These are phyloP conservation scores for Capronia coronata DNA, from an alignment of 2,329 filamentous ascomycete genomes.

Conservation along the genomic window DNA sequence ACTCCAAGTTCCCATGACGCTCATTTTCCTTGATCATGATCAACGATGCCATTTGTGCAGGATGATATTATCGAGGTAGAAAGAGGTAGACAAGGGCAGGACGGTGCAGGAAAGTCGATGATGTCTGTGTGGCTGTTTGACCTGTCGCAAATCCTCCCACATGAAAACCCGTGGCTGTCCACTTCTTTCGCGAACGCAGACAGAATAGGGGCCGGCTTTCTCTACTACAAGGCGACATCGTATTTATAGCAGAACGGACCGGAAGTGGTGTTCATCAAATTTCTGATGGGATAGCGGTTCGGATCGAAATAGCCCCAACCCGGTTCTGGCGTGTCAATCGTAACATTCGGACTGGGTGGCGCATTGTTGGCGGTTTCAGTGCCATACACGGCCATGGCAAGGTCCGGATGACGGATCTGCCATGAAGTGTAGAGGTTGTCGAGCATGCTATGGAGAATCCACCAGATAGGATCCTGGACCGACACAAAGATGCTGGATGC, in stretches of 20 bases:
- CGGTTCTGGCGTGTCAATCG: conserved; percentile 24
- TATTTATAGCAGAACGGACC: conserved; percentile 30
- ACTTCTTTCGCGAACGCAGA: no score
- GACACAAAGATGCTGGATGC: conserved; percentile 27
- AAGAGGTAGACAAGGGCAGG: no score
- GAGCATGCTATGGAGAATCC: conserved; percentile 26
- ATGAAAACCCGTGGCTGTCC: no score
- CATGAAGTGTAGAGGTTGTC: conserved; percentile 28
- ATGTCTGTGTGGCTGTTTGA: no score
- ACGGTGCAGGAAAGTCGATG: no score
- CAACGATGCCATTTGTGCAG: no score
- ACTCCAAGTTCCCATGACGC: no score
- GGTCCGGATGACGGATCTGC: conserved; percentile 26
- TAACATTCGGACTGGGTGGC: conserved; percentile 27
- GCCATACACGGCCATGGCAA: conserved; percentile 19
- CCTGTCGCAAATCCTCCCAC: no score
- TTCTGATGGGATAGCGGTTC: conserved; percentile 14
- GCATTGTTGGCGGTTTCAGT: conserved; percentile 26
- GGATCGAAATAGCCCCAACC: conserved; percentile 25
- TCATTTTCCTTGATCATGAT: no score
- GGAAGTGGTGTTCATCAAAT: conserved; percentile 27
- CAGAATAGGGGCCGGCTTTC: no score
- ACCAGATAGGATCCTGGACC: conserved; percentile 28
- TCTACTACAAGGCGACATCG: conserved; percentile 25
- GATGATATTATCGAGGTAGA: no score